Conservation (phyloP, 257 asterid species). For the Henckelia pumila region DNA sequence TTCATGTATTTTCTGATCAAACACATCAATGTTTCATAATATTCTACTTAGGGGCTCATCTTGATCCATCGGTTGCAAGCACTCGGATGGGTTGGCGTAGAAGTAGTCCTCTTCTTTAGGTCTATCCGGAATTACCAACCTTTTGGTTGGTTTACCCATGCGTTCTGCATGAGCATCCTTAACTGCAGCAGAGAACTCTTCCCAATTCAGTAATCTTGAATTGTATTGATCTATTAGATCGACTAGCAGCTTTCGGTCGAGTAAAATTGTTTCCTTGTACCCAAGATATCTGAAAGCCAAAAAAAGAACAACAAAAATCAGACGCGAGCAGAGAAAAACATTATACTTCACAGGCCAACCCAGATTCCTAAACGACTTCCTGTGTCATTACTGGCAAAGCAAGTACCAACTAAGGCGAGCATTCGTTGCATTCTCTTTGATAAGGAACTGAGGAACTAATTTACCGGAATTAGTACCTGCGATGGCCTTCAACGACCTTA, state of each 20-base stretch:
- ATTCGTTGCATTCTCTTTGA: not conserved
- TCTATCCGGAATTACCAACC: constrained; percentile 77
- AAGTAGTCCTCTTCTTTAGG: constrained; percentile 99
- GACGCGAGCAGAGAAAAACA: not conserved
- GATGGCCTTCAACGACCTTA: constrained; percentile 98
- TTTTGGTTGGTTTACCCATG: constrained; percentile 76
- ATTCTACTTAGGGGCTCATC: constrained; percentile 39
- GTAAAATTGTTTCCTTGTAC: constrained; percentile 75
- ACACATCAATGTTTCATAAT: constrained; percentile 34
- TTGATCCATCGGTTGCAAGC: constrained; percentile 59
- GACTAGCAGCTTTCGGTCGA: constrained; percentile 74
- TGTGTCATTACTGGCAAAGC: constrained; percentile 11
- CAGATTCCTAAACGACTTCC: not conserved
- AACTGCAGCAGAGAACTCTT: constrained; percentile 82
- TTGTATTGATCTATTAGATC: constrained; percentile 67
- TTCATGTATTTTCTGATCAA: constrained; percentile 28
- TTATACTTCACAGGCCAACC: not conserved
- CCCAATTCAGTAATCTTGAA: constrained; percentile 65
- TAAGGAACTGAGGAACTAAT: not conserved
- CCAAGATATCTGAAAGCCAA: constrained; percentile 68
- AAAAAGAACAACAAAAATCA: not conserved
- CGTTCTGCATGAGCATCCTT: constrained; percentile 63
- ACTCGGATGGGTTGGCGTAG: constrained; percentile 90
- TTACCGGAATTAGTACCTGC: constrained; percentile 51
- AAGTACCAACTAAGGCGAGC: not conserved